phyloP scores from a whole-genome alignment of 2,329 filamentous ascomycete species.

The Xenoacremonium recifei region DNA sequence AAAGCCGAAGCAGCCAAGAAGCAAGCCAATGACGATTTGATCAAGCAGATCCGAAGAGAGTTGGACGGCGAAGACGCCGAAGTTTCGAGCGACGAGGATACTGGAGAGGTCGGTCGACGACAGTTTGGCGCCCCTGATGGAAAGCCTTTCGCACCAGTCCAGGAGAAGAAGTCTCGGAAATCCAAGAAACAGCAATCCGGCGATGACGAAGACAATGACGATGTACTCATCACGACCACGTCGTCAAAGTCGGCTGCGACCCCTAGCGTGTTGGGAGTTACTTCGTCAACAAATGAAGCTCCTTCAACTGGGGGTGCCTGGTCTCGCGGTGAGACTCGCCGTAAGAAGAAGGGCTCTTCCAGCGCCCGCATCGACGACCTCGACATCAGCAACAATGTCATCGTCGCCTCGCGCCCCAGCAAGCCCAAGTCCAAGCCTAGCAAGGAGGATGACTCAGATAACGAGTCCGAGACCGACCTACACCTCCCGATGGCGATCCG shows the following conservation, averaged over 20 bases:
- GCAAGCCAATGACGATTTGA: slow-evolving; percentile 75
- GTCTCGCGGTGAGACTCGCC: slow-evolving; percentile 37
- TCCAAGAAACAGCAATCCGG: slow-evolving; percentile 28
- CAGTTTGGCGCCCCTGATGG: slow-evolving; percentile 57
- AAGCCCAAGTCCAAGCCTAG: slow-evolving; percentile 29
- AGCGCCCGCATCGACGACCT: slow-evolving; percentile 34
- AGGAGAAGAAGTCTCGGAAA: slow-evolving; percentile 27
- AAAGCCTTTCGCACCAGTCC: slow-evolving; percentile 30
- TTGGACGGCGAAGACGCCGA: slow-evolving; percentile 61
- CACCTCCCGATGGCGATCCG: slow-evolving; percentile 57
- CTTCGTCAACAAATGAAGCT: slow-evolving; percentile 14
- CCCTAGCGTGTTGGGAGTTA: slow-evolving; percentile 16
- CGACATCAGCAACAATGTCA: slow-evolving; percentile 37
- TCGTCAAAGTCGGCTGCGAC: slow-evolving; percentile 15
- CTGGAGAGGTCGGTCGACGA: slow-evolving; percentile 64
- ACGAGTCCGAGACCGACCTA: slow-evolving; percentile 45
- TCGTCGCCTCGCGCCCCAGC: slow-evolving; percentile 28
- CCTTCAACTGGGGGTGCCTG: slow-evolving; percentile 38
- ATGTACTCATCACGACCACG: slow-evolving; percentile 27
- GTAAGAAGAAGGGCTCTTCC: slow-evolving; percentile 37
- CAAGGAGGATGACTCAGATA: slow-evolving; percentile 31
- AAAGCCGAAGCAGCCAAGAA: slow-evolving; percentile 78
- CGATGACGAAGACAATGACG: slow-evolving; percentile 25
- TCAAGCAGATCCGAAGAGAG: slow-evolving; percentile 68
- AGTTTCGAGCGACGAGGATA: slow-evolving; percentile 51